phyloP scores from a whole-genome alignment of 2,329 filamentous ascomycete species.

The Clonostachys rosea region DNA sequence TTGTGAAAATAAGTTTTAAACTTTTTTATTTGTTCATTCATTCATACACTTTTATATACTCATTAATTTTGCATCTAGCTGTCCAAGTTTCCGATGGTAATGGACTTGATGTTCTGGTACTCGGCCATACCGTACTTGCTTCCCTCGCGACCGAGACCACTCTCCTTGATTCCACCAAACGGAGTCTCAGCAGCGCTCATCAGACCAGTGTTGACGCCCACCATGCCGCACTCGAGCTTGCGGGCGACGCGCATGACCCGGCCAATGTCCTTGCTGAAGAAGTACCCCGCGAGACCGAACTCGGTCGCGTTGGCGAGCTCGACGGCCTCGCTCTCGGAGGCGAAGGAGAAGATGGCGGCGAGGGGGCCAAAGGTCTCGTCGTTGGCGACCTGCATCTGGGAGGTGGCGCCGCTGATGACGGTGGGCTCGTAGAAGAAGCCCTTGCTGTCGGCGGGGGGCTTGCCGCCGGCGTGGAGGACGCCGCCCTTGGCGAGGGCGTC shows the following conservation, averaged over 20 bases:
- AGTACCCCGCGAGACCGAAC: constrained; percentile 66
- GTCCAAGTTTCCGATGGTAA: constrained; percentile 16
- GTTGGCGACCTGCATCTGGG: constrained; percentile 56
- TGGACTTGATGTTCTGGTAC: constrained; percentile 42
- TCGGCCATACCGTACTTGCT: constrained; percentile 40
- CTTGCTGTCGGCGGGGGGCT: constrained; percentile 61
- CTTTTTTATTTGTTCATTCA: too few relatives aligned
- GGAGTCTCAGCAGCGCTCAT: constrained; percentile 27
- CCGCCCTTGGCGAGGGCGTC: constrained; percentile 59
- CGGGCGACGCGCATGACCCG: constrained; percentile 28
- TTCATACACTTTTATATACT: too few relatives aligned
- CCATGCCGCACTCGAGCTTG: constrained; percentile 32
- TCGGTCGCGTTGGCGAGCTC: constrained; percentile 57
- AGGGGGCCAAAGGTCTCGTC: constrained; percentile 71
- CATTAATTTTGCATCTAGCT: neutral
- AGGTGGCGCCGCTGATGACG: constrained; percentile 59
- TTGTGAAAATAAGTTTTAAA: too few relatives aligned
- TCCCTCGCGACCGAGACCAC: constrained; percentile 32
- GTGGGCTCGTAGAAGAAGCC: constrained; percentile 64
- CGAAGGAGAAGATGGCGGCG: constrained; percentile 61
- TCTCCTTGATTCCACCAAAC: constrained; percentile 35
- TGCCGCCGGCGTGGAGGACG: constrained; percentile 50
- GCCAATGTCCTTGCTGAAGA: constrained; percentile 43
- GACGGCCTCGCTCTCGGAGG: constrained; percentile 63
- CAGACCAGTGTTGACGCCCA: constrained; percentile 16